Conservation (phyloP, 306 rosid species). For the Spatholobus suberectus region DNA sequence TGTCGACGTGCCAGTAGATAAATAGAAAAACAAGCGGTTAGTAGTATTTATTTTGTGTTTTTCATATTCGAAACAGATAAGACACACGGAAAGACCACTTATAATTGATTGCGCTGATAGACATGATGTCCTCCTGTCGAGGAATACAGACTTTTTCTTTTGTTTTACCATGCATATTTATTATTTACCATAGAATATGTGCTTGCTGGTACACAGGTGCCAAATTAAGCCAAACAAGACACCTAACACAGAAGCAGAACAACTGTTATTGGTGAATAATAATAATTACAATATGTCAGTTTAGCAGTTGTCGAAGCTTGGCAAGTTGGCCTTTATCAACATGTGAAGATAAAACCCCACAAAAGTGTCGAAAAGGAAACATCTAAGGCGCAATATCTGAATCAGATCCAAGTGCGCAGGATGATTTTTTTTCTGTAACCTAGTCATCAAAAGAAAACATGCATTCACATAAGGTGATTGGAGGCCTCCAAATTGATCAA, state of each 20-base stretch:
- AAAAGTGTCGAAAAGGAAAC: not conserved
- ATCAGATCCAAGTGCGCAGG: not conserved
- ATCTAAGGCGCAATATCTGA: not conserved
- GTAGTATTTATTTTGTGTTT: not conserved
- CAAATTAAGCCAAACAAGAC: constrained; percentile 36
- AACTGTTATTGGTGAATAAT: not conserved
- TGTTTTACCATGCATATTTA: not conserved
- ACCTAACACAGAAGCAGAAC: not conserved
- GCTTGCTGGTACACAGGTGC: not conserved
- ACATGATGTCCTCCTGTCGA: not conserved
- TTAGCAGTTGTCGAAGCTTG: not conserved
- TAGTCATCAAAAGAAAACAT: no score
- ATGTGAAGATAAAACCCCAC: constrained; percentile 16
- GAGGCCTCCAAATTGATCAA: no score
- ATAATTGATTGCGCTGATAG: not conserved
- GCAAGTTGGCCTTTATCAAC: not conserved
- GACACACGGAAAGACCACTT: constrained; percentile 1
- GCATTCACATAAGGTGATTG: no score
- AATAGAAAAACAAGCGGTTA: not conserved
- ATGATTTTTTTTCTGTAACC: no score
- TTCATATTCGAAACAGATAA: constrained; percentile 20
- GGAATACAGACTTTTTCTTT: not conserved
- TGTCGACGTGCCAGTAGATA: not conserved
- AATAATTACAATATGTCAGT: not conserved
- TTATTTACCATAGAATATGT: not conserved